A percentile compares a stretch with the other conserved stretches of the same genome.
phyloP scores from a whole-genome alignment of 2,329 filamentous ascomycete species.

The Passalora sequoiae region DNA sequence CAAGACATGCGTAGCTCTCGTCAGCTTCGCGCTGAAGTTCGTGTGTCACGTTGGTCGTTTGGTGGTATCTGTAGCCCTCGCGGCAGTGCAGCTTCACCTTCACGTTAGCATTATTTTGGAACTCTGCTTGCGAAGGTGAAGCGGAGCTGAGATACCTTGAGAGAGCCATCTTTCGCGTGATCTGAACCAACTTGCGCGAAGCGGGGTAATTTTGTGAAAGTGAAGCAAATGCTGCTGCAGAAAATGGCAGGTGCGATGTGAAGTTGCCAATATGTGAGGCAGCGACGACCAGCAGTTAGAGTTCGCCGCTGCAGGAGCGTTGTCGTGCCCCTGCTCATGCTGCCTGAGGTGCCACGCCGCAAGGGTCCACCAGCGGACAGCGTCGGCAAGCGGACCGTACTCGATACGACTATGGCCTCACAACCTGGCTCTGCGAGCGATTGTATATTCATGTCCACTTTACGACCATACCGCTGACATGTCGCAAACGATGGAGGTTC shows the following conservation, averaged over 20 bases:
- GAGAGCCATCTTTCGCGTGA: too few species aligned
- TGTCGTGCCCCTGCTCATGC: neutral
- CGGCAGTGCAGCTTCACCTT: neutral
- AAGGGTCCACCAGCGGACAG: too few species aligned
- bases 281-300: neutral
- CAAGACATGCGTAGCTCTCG: neutral
- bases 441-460: conserved; percentile 4
- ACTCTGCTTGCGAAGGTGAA: too few species aligned
- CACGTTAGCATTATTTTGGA: neutral
- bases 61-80: neutral
- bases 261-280: too few species aligned
- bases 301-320: neutral
- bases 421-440: too few species aligned
- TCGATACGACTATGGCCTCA: too few species aligned
- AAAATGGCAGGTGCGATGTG: too few species aligned
- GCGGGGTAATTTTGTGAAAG: too few species aligned
- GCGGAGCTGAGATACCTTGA: too few species aligned
- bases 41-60: neutral
- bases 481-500: conserved; percentile 41
- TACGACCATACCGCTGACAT: conserved; percentile 25
- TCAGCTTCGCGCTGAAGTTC: neutral
- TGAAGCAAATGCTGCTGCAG: too few species aligned
- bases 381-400: too few species aligned
- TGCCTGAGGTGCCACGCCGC: neutral
- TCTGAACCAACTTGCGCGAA: too few species aligned